Conservation (phyloP, 345 rosid genomes). For the Noccaea caerulescens region DNA sequence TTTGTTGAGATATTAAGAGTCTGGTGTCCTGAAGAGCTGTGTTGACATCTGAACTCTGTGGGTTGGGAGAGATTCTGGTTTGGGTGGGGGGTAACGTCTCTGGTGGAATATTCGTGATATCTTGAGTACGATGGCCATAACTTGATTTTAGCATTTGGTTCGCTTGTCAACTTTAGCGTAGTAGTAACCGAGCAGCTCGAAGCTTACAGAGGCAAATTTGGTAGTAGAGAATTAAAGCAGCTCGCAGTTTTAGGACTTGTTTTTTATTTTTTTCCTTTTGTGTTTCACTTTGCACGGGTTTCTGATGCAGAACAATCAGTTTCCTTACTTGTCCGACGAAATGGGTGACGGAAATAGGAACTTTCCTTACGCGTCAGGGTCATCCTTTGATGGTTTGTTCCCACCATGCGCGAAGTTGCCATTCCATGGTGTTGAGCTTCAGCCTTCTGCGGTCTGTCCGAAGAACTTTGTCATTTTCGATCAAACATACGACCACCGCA, state of each 20-base stretch:
- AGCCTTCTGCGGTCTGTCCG: slow-evolving; percentile 70
- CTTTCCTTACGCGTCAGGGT: slow-evolving; percentile 50
- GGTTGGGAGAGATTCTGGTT: slow-evolving; percentile 27
- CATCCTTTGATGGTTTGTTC: slow-evolving; percentile 55
- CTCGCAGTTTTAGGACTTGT: slow-evolving; percentile 32
- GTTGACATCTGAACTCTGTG: slow-evolving; percentile 33
- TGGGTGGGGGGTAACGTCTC: slow-evolving; percentile 32
- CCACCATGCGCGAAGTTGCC: slow-evolving; percentile 61
- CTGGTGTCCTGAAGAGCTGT: slow-evolving; percentile 44
- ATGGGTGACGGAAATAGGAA: slow-evolving; percentile 51
- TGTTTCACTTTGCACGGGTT: slow-evolving; percentile 29
- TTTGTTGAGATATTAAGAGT: slow-evolving; percentile 39
- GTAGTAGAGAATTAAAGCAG: slow-evolving; percentile 41
- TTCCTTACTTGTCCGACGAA: slow-evolving; percentile 52
- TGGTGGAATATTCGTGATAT: slow-evolving; percentile 38
- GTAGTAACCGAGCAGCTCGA: slow-evolving; percentile 39
- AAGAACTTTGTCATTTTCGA: slow-evolving; percentile 67
- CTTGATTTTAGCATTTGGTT: slow-evolving; percentile 46
- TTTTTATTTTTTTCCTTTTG: slow-evolving; percentile 19
- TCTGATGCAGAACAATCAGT: slow-evolving; percentile 63
- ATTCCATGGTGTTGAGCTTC: slow-evolving; percentile 66
- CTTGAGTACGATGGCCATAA: slow-evolving; percentile 46
- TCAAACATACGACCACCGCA: slow-evolving; percentile 63
- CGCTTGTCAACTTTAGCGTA: slow-evolving; percentile 36
- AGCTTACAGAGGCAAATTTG: slow-evolving; percentile 40